These are phyloP conservation scores for Plasmodium sp. DNA, from an alignment of 169 alveolate genomes.

Conservation along the genomic window DNA sequence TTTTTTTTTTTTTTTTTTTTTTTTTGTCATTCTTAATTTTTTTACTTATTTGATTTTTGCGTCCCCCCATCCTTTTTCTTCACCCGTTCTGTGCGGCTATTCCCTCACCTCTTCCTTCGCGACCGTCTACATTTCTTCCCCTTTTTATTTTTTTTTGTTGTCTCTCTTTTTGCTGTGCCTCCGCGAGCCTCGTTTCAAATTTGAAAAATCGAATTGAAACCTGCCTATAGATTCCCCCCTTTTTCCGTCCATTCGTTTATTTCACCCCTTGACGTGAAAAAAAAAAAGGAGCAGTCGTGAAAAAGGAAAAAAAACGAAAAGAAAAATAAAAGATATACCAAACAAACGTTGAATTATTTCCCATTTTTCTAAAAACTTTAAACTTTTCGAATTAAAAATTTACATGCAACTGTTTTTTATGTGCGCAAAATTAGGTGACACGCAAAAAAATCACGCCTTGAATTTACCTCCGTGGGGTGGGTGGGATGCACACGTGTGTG, in stretches of 20 bases:
- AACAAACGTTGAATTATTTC: neutral
- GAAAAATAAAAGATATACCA: neutral
- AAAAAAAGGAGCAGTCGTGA: too few species aligned
- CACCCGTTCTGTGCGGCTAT: neutral
- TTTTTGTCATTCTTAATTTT: neutral
- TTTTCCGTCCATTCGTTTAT: neutral
- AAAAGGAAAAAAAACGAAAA: neutral
- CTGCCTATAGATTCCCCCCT: neutral
- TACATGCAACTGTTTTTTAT: neutral
- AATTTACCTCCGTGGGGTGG: neutral
- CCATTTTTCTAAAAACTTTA: neutral
- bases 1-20: too few species aligned
- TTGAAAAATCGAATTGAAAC: neutral
- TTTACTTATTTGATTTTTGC: neutral
- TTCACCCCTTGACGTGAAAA: neutral
- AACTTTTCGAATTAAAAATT: neutral
- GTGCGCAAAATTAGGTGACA: neutral
- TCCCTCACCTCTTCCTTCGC: neutral
- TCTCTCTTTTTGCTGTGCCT: neutral
- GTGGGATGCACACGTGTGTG: neutral
- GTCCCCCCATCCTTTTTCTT: neutral
- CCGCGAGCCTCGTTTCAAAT: neutral
- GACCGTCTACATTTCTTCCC: neutral
- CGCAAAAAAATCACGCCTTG: neutral
- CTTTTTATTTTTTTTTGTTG: neutral